Base-by-base conservation (phyloP, 257 asterid genomes). In the Rehmannia glutinosa region DNA sequence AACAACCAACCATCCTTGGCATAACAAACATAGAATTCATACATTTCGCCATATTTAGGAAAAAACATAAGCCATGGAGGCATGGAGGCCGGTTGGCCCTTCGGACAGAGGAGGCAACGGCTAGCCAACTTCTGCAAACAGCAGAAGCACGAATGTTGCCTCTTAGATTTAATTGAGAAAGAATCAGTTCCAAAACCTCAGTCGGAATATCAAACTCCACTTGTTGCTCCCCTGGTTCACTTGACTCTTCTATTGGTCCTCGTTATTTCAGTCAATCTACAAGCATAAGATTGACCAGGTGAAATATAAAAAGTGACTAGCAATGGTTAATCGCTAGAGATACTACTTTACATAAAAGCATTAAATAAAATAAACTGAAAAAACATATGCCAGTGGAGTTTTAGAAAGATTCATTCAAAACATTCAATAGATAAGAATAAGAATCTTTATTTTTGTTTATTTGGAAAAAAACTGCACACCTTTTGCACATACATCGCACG, bases 1-100 rank as follows among this genome's bases (percentile, higher is more conserved):
- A 92, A 88, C 84, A 92, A 73, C 97, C 98, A 92, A 54, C 95
- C 90, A 67, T 86, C 89, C 56, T 81, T 92, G 10, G 98, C 81
- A 51, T 87, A 86, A 51, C 95, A 90, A 59, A 90, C 74, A 19
- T 87, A 92, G 78, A 92, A 87, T 71, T 89, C 98, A 8, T 82
- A 85, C 70, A 79, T 32, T 78, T 89, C 83, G 10, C 92, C 95
- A 9, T 72, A 71, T 72, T 82, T 92, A 0, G 98, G 91, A 73
- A 86, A 71, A 20, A 77, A 84, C 96, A 92, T 86, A 42, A 92
- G 86, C 97, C 89, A 92, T 12, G 97, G 96, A n/a, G n/a, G n/a
- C n/a, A n/a, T n/a, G n/a, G n/a, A 23, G 93, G 72, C 70, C 80
- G 84, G 41, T 82, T 81, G 33, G 88, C 80, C 71, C 72, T 72